Base-by-base conservation (phyloP, 2,329 filamentous ascomycete genomes). In the Hymenoscyphus fructigenus region DNA sequence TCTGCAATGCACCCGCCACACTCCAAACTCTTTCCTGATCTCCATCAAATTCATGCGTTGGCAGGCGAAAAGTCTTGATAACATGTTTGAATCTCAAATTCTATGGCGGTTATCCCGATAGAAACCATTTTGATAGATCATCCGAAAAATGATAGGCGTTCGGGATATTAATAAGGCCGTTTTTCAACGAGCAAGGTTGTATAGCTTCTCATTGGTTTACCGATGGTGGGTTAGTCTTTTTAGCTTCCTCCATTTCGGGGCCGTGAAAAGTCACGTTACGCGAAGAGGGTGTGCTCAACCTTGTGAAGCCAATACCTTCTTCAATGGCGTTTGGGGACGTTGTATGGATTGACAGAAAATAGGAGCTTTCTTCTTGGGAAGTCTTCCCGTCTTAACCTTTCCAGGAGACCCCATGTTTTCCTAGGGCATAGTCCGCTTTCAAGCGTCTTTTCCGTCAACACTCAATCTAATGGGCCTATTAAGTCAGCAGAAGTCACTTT, bases 241-340 rank as follows among this genome's bases (percentile, higher is more conserved):
- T 61, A 50, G 65, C 50, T 56, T 38, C 14, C 36, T 2, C 36
- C 14, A 4, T 15, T 38, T 69, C 70, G 66, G 72, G 68, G 57
- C 64, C 64, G 62, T 47, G 63, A 59, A 57, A 34, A 62, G 66
- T 74, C 72, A 75, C 72, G 73, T 75, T 73, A 75, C 63, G 64
- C 59, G 61, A 64, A 70, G 65, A 57, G 68, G 72, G 70, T 73
- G 71, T 70, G 59, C 38, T 67, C 28, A 71, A 68, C 70, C 59
- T 66, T 60, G 59, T 66, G 15, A 26, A 28, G n/a, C 28, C 53
- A 56, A 34, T 56, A 17, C 44, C 29, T 57, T 36, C 20, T 32
- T 29, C n/a, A 55, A 65, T 34, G 29, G 28, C 32, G 47, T 55
- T 63, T 59, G 53, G 57, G 56, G 32, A 28, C 44, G 29, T 55